phyloP scores from a whole-genome alignment of 805 yeast species.

The Myxozyma melibiosi region DNA sequence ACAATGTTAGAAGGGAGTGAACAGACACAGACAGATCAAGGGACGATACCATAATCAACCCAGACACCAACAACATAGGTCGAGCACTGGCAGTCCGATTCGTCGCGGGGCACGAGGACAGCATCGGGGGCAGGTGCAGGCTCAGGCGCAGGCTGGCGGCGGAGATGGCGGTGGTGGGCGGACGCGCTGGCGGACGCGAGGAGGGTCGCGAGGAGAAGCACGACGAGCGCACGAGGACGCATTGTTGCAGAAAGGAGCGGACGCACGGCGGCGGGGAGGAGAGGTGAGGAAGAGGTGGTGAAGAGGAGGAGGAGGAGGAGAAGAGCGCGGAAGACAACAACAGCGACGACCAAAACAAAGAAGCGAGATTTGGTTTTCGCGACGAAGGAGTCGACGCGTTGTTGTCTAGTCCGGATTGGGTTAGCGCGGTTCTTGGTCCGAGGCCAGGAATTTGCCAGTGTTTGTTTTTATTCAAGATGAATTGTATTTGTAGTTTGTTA shows the following conservation, averaged over 20 bases:
- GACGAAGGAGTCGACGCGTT: constrained; percentile 5
- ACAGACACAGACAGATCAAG: background rate
- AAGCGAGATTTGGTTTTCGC: background rate
- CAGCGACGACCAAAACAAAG: background rate
- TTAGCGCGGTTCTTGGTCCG: background rate
- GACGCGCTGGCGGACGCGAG: constrained; percentile 8
- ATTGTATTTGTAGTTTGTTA: too few relatives aligned
- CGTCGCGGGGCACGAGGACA: constrained; percentile 1
- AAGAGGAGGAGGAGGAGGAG: background rate
- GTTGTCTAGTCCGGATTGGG: background rate
- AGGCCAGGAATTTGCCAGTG: too few relatives aligned
- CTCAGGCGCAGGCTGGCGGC: background rate
- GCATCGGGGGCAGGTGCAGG: constrained; percentile 1
- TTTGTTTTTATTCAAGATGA: too few relatives aligned
- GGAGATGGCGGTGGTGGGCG: constrained; percentile 23
- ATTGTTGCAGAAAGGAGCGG: background rate
- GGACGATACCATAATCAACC: constrained; percentile 25
- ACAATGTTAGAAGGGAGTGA: background rate
- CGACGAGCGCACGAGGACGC: constrained; percentile 6
- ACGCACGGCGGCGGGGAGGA: constrained; percentile 2
- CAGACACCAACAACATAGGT: constrained; percentile 23
- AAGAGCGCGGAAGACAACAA: background rate
- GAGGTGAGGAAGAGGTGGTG: background rate
- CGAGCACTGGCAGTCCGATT: constrained; percentile 14
- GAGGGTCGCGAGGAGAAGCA: background rate